These are phyloP conservation scores for Cystoderma amianthinum DNA, from an alignment of 768 basidiomycete genomes.

Conservation along the genomic window DNA sequence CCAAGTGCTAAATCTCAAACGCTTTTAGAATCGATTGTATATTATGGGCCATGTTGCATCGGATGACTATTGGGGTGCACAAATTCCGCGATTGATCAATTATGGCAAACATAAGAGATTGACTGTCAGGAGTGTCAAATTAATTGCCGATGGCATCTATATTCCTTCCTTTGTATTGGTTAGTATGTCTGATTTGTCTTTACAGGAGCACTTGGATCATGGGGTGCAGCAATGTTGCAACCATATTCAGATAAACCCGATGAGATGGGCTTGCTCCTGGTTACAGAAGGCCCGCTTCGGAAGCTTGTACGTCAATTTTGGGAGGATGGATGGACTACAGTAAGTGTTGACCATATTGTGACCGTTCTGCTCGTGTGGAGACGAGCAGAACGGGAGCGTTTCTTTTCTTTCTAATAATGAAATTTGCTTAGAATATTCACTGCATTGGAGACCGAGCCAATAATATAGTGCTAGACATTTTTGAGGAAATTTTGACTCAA, in stretches of 20 bases:
- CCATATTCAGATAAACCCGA: slow-evolving; percentile 81
- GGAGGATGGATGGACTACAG: slow-evolving; percentile 78
- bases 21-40: slow-evolving; percentile 46
- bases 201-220: slow-evolving; percentile 81
- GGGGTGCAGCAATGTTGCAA: slow-evolving; percentile 70
- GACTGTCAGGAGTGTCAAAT: slow-evolving; percentile 61
- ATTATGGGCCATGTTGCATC: slow-evolving; percentile 49
- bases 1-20: not conserved
- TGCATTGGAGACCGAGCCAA: slow-evolving; percentile 90
- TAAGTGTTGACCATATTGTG: slow-evolving; percentile 37
- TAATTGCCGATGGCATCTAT: slow-evolving; percentile 65
- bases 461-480: slow-evolving; percentile 74
- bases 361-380: no score
- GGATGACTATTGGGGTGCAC: slow-evolving; percentile 60
- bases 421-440: slow-evolving; percentile 63
- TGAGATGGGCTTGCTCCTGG: slow-evolving; percentile 63
- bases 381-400: no score
- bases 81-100: slow-evolving; percentile 50
- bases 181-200: not conserved
- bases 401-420: not conserved
- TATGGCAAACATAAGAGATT: slow-evolving; percentile 42
- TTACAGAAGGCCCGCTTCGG: slow-evolving; percentile 43
- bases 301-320: slow-evolving; percentile 56
- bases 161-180: not conserved
- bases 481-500: slow-evolving; percentile 43